These are phyloP conservation scores for Pterulicium gracile DNA, from an alignment of 1,284 basidiomycete species.

Conservation along the genomic window DNA sequence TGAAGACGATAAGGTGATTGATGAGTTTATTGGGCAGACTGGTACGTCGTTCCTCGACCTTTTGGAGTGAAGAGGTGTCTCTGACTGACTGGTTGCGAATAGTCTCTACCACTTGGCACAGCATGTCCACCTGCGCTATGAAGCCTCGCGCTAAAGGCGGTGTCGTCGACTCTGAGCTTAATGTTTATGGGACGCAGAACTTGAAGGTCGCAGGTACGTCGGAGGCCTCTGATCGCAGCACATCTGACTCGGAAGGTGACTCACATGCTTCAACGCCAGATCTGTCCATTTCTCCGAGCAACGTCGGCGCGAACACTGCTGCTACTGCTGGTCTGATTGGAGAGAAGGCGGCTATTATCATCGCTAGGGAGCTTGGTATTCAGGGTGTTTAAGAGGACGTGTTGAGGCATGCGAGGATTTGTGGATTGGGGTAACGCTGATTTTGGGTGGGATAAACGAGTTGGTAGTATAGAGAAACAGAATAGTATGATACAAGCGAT, in stretches of 20 bases:
- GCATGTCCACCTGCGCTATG: conserved; percentile 12
- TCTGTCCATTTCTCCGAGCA: conserved; percentile 32
- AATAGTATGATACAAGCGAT: too few relatives aligned
- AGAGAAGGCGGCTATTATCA: conserved; percentile 36
- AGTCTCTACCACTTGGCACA: conserved; percentile 16
- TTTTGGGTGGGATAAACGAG: too few relatives aligned
- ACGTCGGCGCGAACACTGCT: conserved; percentile 41
- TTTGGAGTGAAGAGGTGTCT: conserved; percentile 13
- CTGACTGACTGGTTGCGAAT: conserved; percentile 22
- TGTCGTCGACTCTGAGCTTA: conserved; percentile 13
- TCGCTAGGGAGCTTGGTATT: conserved; percentile 33
- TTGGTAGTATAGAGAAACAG: too few relatives aligned
- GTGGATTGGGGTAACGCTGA: too few relatives aligned
- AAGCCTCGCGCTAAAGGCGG: conserved; percentile 13
- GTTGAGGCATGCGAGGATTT: too few relatives aligned
- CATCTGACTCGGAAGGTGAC: too few relatives aligned
- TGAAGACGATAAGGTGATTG: conserved; percentile 29
- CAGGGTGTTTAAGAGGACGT: background rate
- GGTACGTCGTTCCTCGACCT: background rate
- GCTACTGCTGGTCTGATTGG: conserved; percentile 37
- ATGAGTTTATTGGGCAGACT: conserved; percentile 19
- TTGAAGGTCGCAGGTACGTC: conserved; percentile 12
- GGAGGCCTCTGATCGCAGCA: background rate
- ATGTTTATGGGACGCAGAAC: conserved; percentile 13
- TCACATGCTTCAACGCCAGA: conserved; percentile 17